Base-by-base conservation (phyloP, 164 flowering plant species). In the Vitis amurensis region DNA sequence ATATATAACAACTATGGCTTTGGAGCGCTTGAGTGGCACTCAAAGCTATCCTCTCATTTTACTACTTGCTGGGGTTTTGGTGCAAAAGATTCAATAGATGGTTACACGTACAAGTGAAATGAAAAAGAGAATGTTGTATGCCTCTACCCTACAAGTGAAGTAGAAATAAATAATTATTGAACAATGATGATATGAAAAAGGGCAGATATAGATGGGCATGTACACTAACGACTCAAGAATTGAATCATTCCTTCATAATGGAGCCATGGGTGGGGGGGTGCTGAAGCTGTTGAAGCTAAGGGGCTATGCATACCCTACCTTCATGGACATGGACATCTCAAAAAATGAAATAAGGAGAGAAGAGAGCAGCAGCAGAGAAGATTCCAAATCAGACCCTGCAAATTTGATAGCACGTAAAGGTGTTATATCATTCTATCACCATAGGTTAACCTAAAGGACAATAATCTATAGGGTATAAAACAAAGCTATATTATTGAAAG, bases 241-340 rank as follows among this genome's bases (percentile, higher is more conserved):
- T 16, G 67, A 52, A 66, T 63, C 66, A 70, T 70, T 70, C 73
- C 53, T 53, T 70, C 73, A 70, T 70, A 70, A 70, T 70, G 66
- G 63, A 0, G 44, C 29, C 9, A 57, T n/a, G 27, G 27, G 11
- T 9, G 11, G 7, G 6, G 13, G 27, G 0, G 6, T 12, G 27
- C 11, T 57, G 23, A n/a, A 16, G 10, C 11, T 5, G 59, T 2
- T n/a, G 59, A n/a, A 16, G 59, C 27, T 7, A 57, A 6, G 44
- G 44, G 44, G 44, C 44, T 37, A 37, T 23, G 27, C 27, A 23
- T 37, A 37, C 44, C 44, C 44, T 37, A 51, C 3, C 53, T 51
- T 11, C 16, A 13, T 55, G 16, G 59, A 57, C 10, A 57, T 57
- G 59, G 59, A 57, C 59, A 16, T 11, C 23, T 16, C 59, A 57